Conservation (phyloP, 257 asterid species). For the Nicotiana sylvestris region DNA sequence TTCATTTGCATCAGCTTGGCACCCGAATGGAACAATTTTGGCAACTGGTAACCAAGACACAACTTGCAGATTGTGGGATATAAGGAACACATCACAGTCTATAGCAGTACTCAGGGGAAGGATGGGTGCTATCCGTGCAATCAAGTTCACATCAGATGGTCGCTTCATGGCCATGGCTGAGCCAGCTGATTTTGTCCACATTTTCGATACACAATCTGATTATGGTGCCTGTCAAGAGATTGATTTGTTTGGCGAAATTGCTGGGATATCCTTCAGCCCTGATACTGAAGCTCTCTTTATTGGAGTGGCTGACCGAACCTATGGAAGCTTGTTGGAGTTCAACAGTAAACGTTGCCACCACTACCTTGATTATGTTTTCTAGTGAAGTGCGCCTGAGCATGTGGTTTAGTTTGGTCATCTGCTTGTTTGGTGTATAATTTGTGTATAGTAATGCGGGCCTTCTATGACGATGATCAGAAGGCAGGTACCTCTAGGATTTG, state of each 20-base stretch:
- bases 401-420: neutral
- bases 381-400: neutral
- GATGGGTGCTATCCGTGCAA: slow-evolving; percentile 67
- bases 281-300: slow-evolving; percentile 66
- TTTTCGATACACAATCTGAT: slow-evolving; percentile 45
- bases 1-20: slow-evolving; percentile 86
- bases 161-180: slow-evolving; percentile 86
- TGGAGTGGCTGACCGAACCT: slow-evolving; percentile 67
- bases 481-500: neutral
- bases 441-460: neutral
- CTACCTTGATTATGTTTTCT: slow-evolving; percentile 41
- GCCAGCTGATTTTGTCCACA: slow-evolving; percentile 78
- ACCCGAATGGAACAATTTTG: slow-evolving; percentile 61
- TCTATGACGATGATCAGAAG: neutral
- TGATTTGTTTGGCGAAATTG: slow-evolving; percentile 77
- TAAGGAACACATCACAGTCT: slow-evolving; percentile 63
- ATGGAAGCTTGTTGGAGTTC: slow-evolving; percentile 76
- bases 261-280: slow-evolving; percentile 71
- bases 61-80: slow-evolving; percentile 82
- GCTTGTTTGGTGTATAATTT: neutral
- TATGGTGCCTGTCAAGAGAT: slow-evolving; percentile 55
- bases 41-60: slow-evolving; percentile 92
- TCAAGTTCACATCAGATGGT: slow-evolving; percentile 65
- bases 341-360: slow-evolving; percentile 29
- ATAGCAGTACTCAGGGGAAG: slow-evolving; percentile 59